Percentiles rank a stretch among this genome's conserved stretches.
phyloP scores from a whole-genome alignment of 2,329 filamentous ascomycete species.

The Phaeosphaeriaceae sp. region DNA sequence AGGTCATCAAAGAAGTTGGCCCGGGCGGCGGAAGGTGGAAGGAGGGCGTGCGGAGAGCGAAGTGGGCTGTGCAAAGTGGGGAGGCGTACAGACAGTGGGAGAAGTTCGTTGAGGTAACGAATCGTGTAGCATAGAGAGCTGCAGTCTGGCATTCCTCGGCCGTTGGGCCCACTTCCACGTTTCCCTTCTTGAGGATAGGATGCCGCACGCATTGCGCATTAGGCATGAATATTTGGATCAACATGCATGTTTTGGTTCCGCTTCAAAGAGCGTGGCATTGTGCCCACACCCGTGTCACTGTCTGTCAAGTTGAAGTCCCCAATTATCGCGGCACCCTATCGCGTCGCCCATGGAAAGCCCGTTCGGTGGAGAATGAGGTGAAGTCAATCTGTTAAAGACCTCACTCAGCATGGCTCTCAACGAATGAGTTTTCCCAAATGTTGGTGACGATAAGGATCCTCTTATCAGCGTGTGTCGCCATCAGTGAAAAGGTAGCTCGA shows the following conservation, averaged over 20 bases:
- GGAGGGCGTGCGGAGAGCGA: conserved; percentile 85
- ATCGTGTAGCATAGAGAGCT: conserved; percentile 48
- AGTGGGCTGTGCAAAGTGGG: conserved; percentile 87
- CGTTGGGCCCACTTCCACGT: neutral
- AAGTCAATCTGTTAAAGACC: too few relatives aligned
- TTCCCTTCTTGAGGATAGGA: neutral
- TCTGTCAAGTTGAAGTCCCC: neutral
- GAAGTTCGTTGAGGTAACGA: conserved; percentile 83
- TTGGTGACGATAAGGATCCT: too few relatives aligned
- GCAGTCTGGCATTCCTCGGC: neutral
- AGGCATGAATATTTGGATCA: neutral
- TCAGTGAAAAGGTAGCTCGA: neutral
- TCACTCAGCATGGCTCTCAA: too few relatives aligned
- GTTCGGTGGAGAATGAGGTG: too few relatives aligned
- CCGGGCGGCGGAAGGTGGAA: conserved; percentile 92
- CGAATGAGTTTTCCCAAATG: too few relatives aligned
- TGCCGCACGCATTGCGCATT: neutral
- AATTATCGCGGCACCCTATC: too few relatives aligned
- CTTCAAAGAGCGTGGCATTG: neutral
- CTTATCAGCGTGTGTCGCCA: too few relatives aligned
- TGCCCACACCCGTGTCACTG: neutral
- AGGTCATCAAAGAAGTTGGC: conserved; percentile 81
- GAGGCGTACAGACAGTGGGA: conserved; percentile 84
- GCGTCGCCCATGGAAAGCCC: too few relatives aligned
- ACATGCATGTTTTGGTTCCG: neutral